Evolutionary conservation across 2,329 filamentous ascomycete genomes (phyloP), one percentile per base, ranked within the genome.

Genomic region (Pestalotiopsis sp.): DNA sequence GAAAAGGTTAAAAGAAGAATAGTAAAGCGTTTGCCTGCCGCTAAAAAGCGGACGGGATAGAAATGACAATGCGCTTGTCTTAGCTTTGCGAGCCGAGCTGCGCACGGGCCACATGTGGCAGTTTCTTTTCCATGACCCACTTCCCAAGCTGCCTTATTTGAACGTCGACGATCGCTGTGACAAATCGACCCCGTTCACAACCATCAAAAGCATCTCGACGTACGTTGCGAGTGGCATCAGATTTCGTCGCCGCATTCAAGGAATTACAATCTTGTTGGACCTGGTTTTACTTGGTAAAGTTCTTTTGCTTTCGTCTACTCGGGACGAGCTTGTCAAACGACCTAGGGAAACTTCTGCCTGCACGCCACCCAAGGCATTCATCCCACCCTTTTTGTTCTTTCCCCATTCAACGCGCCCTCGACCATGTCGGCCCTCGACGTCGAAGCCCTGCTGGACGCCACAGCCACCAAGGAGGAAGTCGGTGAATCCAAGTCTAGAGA

Each of bases 371-470:
- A 20, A 52, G n/a, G 25, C 14, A 52, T 52, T 20, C 45, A 20
- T 52, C 5, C 11, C 4, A 59, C 23, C 12, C 57, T 27, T 25
- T 59, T 59, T 36, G 13, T 20, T 36, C 27, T 17, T 17, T 61
- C 38, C 12, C 31, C 25, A 41, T 61, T 27, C n/a, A 27, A 69
- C 64, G 23, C 64, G n/a, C 27, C 41, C 25, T n/a, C 57, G 81
- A 73, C 9, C 71, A 87, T 87, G 84, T 80, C 84, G 66, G 83
- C 80, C 68, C 79, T 87, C 74, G 94, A 97, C 78, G 93, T 98
- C 75, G 95, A 98, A 86, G 93, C 94, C 73, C 88, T 98, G 73
- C 90, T 98, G 74, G 94, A 97, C 82, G 93, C 92, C 65, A 93
- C 93, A 71, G 93, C 93, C 66, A 91, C 90, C 78, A 82, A 84